These are phyloP conservation scores for Globisporangium rhizosaccharum DNA, from an alignment of 352 stramenopile species.

Conservation along the genomic window DNA sequence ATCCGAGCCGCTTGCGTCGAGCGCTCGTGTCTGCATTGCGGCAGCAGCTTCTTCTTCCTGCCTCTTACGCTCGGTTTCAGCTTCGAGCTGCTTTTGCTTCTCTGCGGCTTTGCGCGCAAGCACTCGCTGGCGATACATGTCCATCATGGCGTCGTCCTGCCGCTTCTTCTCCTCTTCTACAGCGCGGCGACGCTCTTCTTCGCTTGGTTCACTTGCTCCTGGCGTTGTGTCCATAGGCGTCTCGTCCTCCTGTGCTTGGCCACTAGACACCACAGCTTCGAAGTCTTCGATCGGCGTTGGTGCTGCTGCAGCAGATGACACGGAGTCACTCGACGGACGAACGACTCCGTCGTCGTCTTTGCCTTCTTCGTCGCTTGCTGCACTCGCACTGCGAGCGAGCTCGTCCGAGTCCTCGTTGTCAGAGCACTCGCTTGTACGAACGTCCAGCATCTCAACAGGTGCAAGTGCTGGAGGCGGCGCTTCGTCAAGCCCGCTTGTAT, in stretches of 20 bases:
- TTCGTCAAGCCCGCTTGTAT: no score
- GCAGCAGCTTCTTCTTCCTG: conserved; percentile 36
- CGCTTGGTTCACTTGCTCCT: conserved; percentile 16
- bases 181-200: conserved; percentile 25
- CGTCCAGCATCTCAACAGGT: no score
- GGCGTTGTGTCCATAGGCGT: conserved; percentile 7
- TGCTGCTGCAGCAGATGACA: no score
- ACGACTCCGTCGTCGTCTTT: background rate
- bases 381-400: no score
- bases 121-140: conserved; percentile 62
- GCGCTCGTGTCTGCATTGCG: background rate
- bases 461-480: no score
- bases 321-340: background rate
- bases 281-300: background rate
- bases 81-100: conserved; percentile 46
- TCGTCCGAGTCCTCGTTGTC: no score
- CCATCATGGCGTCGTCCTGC: conserved; percentile 50
- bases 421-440: no score
- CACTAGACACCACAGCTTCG: background rate
- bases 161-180: conserved; percentile 50
- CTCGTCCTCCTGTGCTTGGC: background rate
- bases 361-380: no score
- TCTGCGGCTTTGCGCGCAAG: conserved; percentile 56
- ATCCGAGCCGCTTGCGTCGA: conserved; percentile 27
- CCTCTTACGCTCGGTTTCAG: conserved; percentile 21